Conservation (phyloP, 2,329 filamentous ascomycete genomes). For the Nigrospora osmanthi region DNA sequence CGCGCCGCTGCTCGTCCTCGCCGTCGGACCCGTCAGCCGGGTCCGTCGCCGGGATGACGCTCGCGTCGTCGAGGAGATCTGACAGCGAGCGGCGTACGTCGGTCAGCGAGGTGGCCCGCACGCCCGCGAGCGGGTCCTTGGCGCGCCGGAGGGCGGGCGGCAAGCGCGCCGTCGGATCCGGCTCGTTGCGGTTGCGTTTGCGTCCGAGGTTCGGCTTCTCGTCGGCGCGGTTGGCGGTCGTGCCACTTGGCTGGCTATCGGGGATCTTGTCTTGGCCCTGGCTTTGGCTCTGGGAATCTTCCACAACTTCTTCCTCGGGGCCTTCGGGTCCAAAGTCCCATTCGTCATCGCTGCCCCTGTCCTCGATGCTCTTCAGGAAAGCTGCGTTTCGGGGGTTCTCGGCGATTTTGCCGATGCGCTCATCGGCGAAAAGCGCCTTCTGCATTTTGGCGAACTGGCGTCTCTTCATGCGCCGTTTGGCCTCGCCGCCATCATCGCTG, state of each 20-base stretch:
- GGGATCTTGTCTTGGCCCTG: conserved; percentile 30
- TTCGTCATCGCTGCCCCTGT: conserved; percentile 68
- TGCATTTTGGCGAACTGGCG: conserved; percentile 88
- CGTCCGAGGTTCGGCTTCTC: conserved; percentile 22
- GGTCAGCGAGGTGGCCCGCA: conserved; percentile 65
- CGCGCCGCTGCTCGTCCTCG: conserved; percentile 34
- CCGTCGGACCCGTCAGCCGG: conserved; percentile 42
- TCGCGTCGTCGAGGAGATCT: conserved; percentile 51
- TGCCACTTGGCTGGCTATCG: conserved; percentile 39
- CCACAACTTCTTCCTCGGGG: conserved; percentile 24
- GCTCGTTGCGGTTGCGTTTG: conserved; percentile 19
- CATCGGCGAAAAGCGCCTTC: conserved; percentile 78
- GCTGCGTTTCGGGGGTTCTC: conserved; percentile 83
- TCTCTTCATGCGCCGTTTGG: conserved; percentile 71
- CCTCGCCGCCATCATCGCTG: conserved; percentile 79
- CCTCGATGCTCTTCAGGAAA: conserved; percentile 85
- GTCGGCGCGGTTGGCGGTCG: neutral
- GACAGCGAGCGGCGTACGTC: conserved; percentile 81
- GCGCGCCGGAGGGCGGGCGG: conserved; percentile 57
- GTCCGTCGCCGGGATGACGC: conserved; percentile 39
- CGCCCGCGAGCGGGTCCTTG: conserved; percentile 35
- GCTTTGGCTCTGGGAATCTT: conserved; percentile 28
- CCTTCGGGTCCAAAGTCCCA: conserved; percentile 55
- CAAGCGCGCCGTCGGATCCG: conserved; percentile 31
- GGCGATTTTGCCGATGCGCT: conserved; percentile 84